Evolutionary conservation across 2,329 filamentous ascomycete genomes (phyloP).

Genomic region (Tolypocladium endophyticum): DNA sequence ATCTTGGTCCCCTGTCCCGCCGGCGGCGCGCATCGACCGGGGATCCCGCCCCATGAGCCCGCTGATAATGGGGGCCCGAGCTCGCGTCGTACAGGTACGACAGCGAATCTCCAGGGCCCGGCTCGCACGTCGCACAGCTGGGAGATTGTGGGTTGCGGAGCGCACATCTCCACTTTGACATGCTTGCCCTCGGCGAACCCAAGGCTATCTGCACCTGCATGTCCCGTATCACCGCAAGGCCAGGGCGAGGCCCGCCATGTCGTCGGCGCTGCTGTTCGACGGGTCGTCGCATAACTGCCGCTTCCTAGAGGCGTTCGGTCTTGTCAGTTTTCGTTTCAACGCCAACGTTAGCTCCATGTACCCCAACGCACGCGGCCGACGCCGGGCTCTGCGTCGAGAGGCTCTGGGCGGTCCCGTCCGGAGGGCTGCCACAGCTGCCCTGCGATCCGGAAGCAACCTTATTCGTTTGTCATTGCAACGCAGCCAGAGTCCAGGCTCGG

Average conservation of each 20-base stretch:
- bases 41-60: not conserved
- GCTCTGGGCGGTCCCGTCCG: not conserved
- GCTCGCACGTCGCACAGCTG: not conserved
- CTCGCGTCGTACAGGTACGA: not conserved
- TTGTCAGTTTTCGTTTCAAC: not conserved
- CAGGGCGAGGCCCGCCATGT: not conserved
- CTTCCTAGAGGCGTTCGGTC: not conserved
- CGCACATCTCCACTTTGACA: not conserved
- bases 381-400: not conserved
- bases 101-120: not conserved
- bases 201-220: not conserved
- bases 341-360: not conserved
- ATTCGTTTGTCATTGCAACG: not conserved
- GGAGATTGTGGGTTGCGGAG: not conserved
- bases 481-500: not conserved
- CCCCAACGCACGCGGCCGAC: not conserved
- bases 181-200: not conserved
- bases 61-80: not conserved
- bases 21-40: not conserved
- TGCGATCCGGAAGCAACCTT: not conserved
- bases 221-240: not conserved
- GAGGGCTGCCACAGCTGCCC: not conserved
- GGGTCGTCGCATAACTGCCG: not conserved
- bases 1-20: not conserved
- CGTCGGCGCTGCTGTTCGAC: no score